Percentiles rank a stretch among this genome's conserved stretches.
Evolutionary conservation across 2,329 filamentous ascomycete genomes (phyloP).

Genomic region (Epichloe elymi): DNA sequence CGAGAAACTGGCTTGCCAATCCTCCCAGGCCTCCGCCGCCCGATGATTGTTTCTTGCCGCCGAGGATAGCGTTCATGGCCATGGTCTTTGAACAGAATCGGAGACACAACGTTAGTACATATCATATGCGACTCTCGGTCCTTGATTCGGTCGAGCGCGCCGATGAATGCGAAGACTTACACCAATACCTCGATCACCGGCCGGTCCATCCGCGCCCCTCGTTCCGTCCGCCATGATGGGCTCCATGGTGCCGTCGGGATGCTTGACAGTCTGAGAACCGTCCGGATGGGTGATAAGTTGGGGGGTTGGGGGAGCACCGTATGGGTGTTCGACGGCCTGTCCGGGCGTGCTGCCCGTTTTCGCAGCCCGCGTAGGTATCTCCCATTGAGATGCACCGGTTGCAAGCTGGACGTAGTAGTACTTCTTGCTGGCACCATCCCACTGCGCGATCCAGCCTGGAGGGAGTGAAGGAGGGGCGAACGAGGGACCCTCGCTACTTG

Average conservation of each 20-base stretch:
- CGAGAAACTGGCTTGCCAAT: constrained; percentile 6
- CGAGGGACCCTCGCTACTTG: constrained; percentile 44
- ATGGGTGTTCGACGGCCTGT: constrained; percentile 45
- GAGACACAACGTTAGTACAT: not conserved
- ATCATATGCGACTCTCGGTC: not conserved
- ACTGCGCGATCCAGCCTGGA: constrained; percentile 56
- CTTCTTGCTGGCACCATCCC: constrained; percentile 50
- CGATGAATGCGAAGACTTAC: constrained; percentile 30
- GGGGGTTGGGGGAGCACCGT: constrained; percentile 38
- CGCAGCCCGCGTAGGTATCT: constrained; percentile 52
- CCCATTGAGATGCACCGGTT: constrained; percentile 61
- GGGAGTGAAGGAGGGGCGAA: constrained; percentile 48
- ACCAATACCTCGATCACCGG: constrained; percentile 49
- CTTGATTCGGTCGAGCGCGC: not conserved
- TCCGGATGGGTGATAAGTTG: constrained; percentile 50
- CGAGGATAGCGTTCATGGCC: constrained; percentile 46
- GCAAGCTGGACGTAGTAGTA: constrained; percentile 63
- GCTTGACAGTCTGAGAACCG: constrained; percentile 46
- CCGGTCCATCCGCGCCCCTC: constrained; percentile 36
- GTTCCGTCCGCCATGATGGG: constrained; percentile 40
- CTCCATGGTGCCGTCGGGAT: constrained; percentile 48
- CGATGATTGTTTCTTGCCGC: constrained; percentile 24
- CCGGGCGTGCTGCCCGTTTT: constrained; percentile 48
- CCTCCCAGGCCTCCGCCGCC: constrained; percentile 15
- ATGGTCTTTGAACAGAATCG: constrained; percentile 31